Conservation (phyloP, 345 rosid species). For the Salix purpurea region DNA sequence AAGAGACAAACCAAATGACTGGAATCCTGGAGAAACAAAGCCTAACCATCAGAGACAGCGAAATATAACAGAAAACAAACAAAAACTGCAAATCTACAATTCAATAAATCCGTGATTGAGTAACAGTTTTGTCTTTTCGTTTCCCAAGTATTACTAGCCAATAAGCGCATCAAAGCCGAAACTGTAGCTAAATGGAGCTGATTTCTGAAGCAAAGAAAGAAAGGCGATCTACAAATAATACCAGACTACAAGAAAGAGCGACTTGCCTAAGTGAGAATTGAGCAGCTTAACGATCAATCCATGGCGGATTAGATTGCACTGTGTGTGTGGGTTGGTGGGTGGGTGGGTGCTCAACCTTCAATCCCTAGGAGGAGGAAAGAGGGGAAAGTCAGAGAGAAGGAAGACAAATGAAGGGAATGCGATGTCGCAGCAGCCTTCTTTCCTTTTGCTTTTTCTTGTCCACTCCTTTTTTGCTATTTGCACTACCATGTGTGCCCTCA, state of each 20-base stretch:
- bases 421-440: constrained; percentile 2
- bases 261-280: not conserved
- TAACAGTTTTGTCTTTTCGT: not conserved
- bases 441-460: not conserved
- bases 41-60: not conserved
- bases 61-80: not conserved
- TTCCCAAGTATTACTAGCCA: not conserved
- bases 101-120: not conserved
- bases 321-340: not conserved
- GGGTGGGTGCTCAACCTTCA: not conserved
- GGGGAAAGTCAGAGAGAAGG: not conserved
- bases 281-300: not conserved
- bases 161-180: constrained; percentile 1
- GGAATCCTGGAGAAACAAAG: constrained; percentile 3
- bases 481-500: not conserved
- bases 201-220: not conserved
- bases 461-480: constrained; percentile 4
- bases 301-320: not conserved
- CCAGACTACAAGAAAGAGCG: not conserved
- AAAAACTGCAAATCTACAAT: not conserved
- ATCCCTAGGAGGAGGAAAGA: not conserved
- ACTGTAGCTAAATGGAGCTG: not conserved
- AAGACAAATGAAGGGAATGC: not conserved
- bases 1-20: not conserved
- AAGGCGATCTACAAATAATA: constrained; percentile 15